A percentile compares a stretch with the other conserved stretches of the same genome.
phyloP scores from a whole-genome alignment of 2,329 filamentous ascomycete genomes.

The Ilyonectria sp. region DNA sequence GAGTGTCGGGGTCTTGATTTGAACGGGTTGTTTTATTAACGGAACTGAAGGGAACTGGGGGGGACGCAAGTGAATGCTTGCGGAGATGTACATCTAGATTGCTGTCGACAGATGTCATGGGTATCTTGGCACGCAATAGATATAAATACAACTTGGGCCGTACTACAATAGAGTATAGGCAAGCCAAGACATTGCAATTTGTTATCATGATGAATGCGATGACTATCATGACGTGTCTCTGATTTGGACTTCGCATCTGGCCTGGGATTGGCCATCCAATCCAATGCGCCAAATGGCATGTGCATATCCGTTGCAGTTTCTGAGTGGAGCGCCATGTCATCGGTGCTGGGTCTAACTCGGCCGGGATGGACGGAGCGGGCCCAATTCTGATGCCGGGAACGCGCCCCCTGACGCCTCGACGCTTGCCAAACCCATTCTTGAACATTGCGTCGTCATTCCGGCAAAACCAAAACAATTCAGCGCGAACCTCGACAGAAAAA shows the following conservation, averaged over 20 bases:
- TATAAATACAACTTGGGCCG: constrained; percentile 26
- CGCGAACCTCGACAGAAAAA: neutral
- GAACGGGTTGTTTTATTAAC: constrained; percentile 37
- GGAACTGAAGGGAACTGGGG: neutral
- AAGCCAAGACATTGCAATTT: neutral
- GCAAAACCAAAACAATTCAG: constrained; percentile 5
- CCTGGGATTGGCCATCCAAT: constrained; percentile 1
- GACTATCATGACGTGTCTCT: neutral
- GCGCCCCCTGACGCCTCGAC: constrained; percentile 34
- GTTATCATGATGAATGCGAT: neutral
- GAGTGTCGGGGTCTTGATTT: constrained; percentile 40
- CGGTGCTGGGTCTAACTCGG: constrained; percentile 30
- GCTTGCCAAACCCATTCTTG: constrained; percentile 16
- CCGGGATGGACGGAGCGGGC: constrained; percentile 45
- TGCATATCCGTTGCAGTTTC: neutral
- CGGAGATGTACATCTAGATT: constrained; percentile 33
- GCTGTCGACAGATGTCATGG: constrained; percentile 1
- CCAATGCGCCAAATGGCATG: neutral
- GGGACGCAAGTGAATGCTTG: constrained; percentile 19
- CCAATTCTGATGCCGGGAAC: constrained; percentile 38
- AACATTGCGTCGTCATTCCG: constrained; percentile 4
- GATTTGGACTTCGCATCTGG: neutral
- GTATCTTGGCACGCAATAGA: constrained; percentile 36
- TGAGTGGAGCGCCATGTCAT: constrained; percentile 27
- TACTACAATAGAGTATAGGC: neutral